Conservation (phyloP, 192 early-diverging fungal genomes). For the Linnemannia zychae region DNA sequence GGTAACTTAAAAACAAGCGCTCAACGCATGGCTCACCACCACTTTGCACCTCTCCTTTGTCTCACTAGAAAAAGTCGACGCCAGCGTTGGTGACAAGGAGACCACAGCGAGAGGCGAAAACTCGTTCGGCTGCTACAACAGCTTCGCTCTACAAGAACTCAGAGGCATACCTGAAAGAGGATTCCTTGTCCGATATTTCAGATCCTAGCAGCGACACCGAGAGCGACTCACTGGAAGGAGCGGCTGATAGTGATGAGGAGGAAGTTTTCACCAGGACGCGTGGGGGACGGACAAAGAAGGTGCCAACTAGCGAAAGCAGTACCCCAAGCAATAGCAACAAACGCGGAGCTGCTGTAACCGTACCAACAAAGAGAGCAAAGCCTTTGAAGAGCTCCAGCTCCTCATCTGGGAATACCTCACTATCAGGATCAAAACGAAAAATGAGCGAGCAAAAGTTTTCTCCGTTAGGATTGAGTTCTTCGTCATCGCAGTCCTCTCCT, state of each 20-base stretch:
- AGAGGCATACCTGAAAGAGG: constrained; percentile 11
- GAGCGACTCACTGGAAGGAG: constrained; percentile 2
- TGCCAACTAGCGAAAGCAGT: not conserved
- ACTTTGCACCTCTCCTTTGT: not conserved
- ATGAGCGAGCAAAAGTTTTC: constrained; percentile 17
- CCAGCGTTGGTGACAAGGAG: constrained; percentile 12
- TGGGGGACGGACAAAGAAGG: not conserved
- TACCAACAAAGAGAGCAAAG: not conserved
- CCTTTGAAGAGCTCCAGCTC: not conserved
- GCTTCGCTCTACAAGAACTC: constrained; percentile 50
- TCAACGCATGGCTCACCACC: no score
- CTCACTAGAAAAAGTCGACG: constrained; percentile 20
- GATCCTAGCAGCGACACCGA: constrained; percentile 38
- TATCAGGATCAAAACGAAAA: constrained; percentile 11
- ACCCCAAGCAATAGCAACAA: not conserved
- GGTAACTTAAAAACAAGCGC: no score
- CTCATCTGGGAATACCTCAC: not conserved
- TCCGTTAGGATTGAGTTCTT: not conserved
- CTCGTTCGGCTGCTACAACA: constrained; percentile 39
- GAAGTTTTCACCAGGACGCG: constrained; percentile 6
- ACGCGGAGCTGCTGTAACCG: not conserved
- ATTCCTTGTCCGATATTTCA: constrained; percentile 8
- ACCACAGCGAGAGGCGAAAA: constrained; percentile 34
- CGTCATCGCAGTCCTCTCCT: constrained; percentile 22
- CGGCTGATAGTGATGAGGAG: not conserved